Percentiles rank a stretch among this genome's conserved stretches.
These are phyloP conservation scores for Oryza australiensis DNA, from an alignment of 176 grass and related monocot genomes.

Conservation along the genomic window DNA sequence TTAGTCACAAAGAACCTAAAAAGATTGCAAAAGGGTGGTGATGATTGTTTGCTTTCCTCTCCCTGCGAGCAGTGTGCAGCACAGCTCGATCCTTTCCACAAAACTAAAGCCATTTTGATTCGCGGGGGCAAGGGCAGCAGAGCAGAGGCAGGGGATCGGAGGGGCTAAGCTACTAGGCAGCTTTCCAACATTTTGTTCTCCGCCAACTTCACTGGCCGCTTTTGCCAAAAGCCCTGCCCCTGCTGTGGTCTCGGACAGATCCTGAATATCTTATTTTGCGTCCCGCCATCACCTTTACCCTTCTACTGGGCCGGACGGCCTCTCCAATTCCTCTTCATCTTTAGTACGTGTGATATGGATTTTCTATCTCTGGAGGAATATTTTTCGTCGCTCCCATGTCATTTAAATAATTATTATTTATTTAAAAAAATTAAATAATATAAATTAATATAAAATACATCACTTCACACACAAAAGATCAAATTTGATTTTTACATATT, in stretches of 20 bases:
- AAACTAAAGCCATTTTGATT: constrained; percentile 51
- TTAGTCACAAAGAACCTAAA: constrained; percentile 33
- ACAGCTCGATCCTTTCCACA: constrained; percentile 30
- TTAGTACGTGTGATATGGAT: no score
- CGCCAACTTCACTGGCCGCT: constrained; percentile 3
- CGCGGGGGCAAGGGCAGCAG: not conserved
- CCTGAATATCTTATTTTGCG: constrained; percentile 57
- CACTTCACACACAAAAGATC: no score
- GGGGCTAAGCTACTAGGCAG: not conserved
- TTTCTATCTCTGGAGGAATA: no score
- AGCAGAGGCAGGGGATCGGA: not conserved
- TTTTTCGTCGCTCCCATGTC: no score
- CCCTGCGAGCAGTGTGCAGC: constrained; percentile 1
- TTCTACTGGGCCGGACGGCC: no score
- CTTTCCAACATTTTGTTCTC: constrained; percentile 48
- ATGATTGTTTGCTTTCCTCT: constrained; percentile 44
- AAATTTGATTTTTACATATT: no score
- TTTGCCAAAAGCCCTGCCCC: constrained; percentile 27
- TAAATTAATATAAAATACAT: no score
- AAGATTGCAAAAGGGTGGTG: constrained; percentile 32
- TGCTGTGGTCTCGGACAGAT: constrained; percentile 44
- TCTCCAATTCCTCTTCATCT: not conserved
- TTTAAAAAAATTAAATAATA: no score
- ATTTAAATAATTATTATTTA: no score
- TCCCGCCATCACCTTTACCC: constrained; percentile 30